Evolutionary conservation across 345 rosid genomes (phyloP).

Genomic region (Citrus cavaleriei): DNA sequence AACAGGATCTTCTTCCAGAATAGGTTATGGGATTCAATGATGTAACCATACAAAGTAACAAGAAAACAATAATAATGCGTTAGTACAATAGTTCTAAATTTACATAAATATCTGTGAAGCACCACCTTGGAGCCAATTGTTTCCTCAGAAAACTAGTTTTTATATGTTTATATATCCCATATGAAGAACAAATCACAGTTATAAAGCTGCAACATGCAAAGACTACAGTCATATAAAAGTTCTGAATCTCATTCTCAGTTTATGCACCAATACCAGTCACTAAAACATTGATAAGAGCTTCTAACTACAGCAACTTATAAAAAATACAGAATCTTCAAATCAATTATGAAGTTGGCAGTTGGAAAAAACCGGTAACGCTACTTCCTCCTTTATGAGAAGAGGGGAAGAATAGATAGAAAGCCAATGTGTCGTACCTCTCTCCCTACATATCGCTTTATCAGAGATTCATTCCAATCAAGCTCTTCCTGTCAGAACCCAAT

Average conservation of each 20-base stretch:
- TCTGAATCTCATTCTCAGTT: neutral
- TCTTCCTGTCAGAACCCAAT: conserved; percentile 58
- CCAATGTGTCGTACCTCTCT: conserved; percentile 58
- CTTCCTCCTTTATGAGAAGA: neutral
- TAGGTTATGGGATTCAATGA: neutral
- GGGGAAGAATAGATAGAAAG: neutral
- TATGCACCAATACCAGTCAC: neutral
- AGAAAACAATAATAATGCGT: neutral
- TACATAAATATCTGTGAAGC: neutral
- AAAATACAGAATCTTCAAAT: neutral
- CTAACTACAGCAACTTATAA: neutral
- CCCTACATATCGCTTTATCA: conserved; percentile 68
- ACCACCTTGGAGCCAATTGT: neutral
- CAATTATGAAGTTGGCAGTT: neutral
- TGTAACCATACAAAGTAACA: neutral
- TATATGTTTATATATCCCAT: neutral
- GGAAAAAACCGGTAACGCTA: neutral
- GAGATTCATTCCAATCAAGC: conserved; percentile 67
- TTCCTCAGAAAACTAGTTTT: neutral
- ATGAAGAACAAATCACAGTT: neutral
- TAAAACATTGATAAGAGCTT: neutral
- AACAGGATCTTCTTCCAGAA: neutral
- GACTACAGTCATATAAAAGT: neutral
- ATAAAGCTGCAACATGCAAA: neutral
- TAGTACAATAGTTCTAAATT: neutral